Evolutionary conservation across 2,329 filamentous ascomycete genomes (phyloP).

Genomic region (Elsinoe batatas): DNA sequence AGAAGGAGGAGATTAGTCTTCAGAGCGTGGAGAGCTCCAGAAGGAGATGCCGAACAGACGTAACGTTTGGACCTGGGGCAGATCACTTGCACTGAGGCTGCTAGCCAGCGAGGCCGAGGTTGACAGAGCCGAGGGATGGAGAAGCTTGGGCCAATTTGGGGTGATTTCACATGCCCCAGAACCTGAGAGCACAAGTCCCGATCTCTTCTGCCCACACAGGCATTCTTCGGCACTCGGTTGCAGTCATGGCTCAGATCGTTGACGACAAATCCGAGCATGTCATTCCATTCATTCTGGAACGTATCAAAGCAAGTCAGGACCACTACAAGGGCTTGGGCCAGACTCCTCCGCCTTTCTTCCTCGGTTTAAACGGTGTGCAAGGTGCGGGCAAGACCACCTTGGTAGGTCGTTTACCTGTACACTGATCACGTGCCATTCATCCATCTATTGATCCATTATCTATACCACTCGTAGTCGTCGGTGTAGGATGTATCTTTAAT

Average conservation of each 20-base stretch:
- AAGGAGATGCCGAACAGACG: background rate
- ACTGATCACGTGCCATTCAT: background rate
- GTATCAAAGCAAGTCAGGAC: conserved; percentile 43
- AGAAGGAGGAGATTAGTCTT: conserved; percentile 1
- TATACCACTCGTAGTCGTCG: too few species aligned
- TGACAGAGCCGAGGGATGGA: conserved; percentile 8
- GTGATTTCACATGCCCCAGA: conserved; percentile 11
- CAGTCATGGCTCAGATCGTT: conserved; percentile 43
- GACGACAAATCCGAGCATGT: conserved; percentile 73
- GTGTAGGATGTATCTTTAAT: too few species aligned
- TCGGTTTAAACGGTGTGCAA: conserved; percentile 85
- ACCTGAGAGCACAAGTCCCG: background rate
- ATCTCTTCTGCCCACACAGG: background rate
- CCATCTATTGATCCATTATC: background rate
- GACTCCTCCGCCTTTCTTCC: conserved; percentile 57
- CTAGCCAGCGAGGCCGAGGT: conserved; percentile 4
- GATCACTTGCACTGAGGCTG: background rate
- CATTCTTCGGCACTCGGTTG: conserved; percentile 4
- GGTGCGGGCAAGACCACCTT: conserved; percentile 89
- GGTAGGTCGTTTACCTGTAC: conserved; percentile 33
- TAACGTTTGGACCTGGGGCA: conserved; percentile 9
- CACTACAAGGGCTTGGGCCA: conserved; percentile 28
- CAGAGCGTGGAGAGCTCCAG: conserved; percentile 4
- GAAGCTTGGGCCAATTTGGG: background rate
- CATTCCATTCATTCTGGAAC: conserved; percentile 63